Evolutionary conservation across 192 early-diverging fungal genomes (phyloP), one percentile per base, ranked within the genome.

Genomic region (Backusella australiensis): DNA sequence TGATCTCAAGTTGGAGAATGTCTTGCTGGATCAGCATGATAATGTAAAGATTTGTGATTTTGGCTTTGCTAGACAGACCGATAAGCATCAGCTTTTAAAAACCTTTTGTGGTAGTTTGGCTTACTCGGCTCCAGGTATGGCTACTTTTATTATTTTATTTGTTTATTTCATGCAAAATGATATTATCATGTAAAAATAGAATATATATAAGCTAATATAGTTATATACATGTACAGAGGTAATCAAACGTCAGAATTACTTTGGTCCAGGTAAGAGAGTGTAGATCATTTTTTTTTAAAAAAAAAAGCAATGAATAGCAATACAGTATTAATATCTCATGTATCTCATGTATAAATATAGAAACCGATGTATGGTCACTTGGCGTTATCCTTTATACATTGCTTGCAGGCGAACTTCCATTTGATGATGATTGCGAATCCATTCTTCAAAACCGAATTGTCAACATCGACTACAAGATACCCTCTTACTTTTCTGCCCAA

Each of bases 281-380:
- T 49, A 49, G 15, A 49, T n/a, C 1, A 72, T 26, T 32, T n/a
- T n/a, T n/a, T n/a, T n/a, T 32, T 32, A 32, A 32, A 32, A 32
- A 32, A 2, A 32, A 32, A 32, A 65, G 73, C 7, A 23, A 66
- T 26, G 9, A 23, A 9, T 4, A 2, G 44, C 23, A 74, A 19
- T n/a, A 32, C 32, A 29, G 11, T 35, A 29, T 32, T 34, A 17
- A 23, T 65, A 29, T 32, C 32, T 32, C 32, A 32, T 32, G 32
- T 32, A 65, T 17, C 6, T 12, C 3, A 42, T 70, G n/a, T 23
- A 23, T 4, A 32, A n/a, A 23, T 36, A 49, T 53, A 81, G 82
- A 77, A 53, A 96, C 96, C 9, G 97, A 99, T 86, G 85, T 99
- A 70, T 99, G 96, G 96, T 94, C 93, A 21, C 85, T 99, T 38